Evolutionary conservation across 192 early-diverging fungal genomes (phyloP).

Genomic region (Coemansia sp.): DNA sequence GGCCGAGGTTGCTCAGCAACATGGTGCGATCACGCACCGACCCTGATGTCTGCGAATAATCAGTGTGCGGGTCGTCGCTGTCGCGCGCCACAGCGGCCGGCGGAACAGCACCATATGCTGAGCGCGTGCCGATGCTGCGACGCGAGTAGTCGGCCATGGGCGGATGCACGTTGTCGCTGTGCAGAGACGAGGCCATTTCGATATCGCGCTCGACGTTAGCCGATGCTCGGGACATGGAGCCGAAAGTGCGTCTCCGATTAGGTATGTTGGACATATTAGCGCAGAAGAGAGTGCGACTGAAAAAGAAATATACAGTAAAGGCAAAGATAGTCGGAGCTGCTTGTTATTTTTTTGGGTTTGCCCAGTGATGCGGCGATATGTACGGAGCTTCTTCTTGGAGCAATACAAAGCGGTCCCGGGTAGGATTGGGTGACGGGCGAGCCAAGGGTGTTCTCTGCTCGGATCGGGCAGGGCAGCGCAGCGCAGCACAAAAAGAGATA

Average conservation of each 20-base stretch:
- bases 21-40: slow-evolving; percentile 49
- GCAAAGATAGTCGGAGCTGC: background rate
- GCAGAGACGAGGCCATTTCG: slow-evolving; percentile 24
- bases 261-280: background rate
- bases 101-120: slow-evolving; percentile 14
- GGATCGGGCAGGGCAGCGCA: no score
- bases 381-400: background rate
- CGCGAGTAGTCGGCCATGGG: slow-evolving; percentile 7
- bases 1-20: slow-evolving; percentile 35
- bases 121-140: slow-evolving; percentile 23
- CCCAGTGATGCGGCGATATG: no score
- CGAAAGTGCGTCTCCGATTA: slow-evolving; percentile 5
- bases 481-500: no score
- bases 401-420: no score
- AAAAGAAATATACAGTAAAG: background rate
- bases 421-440: no score
- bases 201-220: slow-evolving; percentile 5
- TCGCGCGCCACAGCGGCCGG: background rate
- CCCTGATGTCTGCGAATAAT: slow-evolving; percentile 46
- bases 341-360: no score
- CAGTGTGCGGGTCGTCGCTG: slow-evolving; percentile 6
- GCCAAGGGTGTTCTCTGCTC: no score
- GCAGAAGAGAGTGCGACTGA: background rate
- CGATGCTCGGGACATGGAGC: background rate
- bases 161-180: slow-evolving; percentile 10